A percentile compares a stretch with the other conserved stretches of the same genome.
Conservation (phyloP, 2,329 filamentous ascomycete genomes). For the Tolypocladium ophioglossoides region DNA sequence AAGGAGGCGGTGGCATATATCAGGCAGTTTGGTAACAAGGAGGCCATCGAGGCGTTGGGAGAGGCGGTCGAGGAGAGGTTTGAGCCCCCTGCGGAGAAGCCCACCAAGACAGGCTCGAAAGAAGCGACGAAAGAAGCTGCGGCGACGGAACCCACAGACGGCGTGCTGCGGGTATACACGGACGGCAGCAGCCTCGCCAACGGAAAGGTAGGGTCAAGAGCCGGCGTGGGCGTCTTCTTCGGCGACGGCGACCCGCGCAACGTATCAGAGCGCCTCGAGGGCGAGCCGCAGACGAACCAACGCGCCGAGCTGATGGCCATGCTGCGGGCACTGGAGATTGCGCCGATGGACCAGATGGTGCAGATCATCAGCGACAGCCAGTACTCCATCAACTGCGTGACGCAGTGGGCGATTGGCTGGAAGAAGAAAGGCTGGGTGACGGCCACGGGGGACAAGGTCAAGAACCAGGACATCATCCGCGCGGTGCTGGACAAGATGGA, state of each 20-base stretch:
- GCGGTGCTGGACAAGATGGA: constrained; percentile 61
- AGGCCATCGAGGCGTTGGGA: constrained; percentile 30
- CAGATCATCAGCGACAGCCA: constrained; percentile 81
- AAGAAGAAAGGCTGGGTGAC: constrained; percentile 67
- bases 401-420: constrained; percentile 75
- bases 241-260: constrained; percentile 46
- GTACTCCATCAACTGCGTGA: constrained; percentile 85
- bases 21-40: constrained; percentile 30
- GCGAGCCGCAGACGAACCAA: constrained; percentile 79
- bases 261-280: constrained; percentile 65
- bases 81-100: constrained; percentile 8
- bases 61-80: constrained; percentile 11
- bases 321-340: constrained; percentile 68
- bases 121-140: constrained; percentile 15
- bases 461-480: constrained; percentile 78
- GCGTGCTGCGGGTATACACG: constrained; percentile 40
- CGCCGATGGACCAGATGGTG: constrained; percentile 55
- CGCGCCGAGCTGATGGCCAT: constrained; percentile 91
- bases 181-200: constrained; percentile 53
- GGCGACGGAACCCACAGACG: constrained; percentile 4
- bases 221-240: constrained; percentile 56
- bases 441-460: constrained; percentile 57
- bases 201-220: constrained; percentile 41
- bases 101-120: constrained; percentile 12
- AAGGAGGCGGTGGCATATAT: constrained; percentile 75